Base-by-base conservation (phyloP, 2,329 filamentous ascomycete species). In the Emmonsiellopsis sp. region DNA sequence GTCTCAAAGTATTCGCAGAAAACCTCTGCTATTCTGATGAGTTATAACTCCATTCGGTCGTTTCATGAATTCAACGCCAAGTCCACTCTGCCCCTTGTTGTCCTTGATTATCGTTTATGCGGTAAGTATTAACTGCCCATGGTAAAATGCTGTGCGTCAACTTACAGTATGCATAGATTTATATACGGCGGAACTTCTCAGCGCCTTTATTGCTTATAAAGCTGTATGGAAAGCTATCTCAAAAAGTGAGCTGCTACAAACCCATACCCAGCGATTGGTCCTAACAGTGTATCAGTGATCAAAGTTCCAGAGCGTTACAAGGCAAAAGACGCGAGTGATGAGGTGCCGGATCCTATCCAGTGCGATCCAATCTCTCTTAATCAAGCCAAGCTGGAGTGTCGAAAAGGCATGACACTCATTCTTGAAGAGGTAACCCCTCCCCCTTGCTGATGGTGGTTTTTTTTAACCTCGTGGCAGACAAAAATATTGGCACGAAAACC, bases 21-120 rank as follows among this genome's bases (percentile, higher is more conserved):
- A 42, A 67, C 61, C 1, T 60, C 61, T 21, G 65, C 65, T 2
- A 65, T 68, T 11, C 52, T 68, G 10, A 63, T 63, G 27, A 55
- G 62, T 44, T 68, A 67, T 46, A 60, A 61, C 7, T 65, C 65
- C 6, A 55, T 68, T 4, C 55, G 64, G 32, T 60, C 60, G 1
- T 68, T 67, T 54, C 64, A 67, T 33, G 55, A 57, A 13, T 64
- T 62, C 58, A 66, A 65, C 55, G 10, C 52, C 37, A 51, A 61
- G 60, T 48, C 59, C 56, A 40, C 56, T 57, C 42, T 57, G 2
- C 49, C 53, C 1, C 50, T 59, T 17, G 60, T 64, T 42, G 62
- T 67, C 40, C 55, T 66, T 10, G 65, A 68, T 53, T 68, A 68
- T 54, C 63, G 64, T 17, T 62, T 63, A 2, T 68, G 65, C 51